Base-by-base conservation (phyloP, 2,329 filamentous ascomycete genomes). In the Coleophoma cylindrospora region DNA sequence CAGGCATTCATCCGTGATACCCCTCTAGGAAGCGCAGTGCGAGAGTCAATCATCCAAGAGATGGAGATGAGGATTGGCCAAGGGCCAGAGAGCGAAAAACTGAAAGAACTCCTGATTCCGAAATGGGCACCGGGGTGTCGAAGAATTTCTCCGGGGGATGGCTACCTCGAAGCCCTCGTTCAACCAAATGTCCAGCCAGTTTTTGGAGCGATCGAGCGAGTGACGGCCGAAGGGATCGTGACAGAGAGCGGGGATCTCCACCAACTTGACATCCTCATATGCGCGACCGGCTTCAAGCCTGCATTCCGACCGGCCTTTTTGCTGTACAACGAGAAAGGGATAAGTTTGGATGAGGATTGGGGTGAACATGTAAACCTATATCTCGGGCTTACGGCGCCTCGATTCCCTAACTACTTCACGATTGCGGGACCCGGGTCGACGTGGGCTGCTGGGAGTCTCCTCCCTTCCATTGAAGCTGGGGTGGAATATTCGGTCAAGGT, bases 401-500 rank as follows among this genome's bases (percentile, higher is more conserved):
- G 50, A 19, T 54, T 55, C 43, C 56, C 56, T 11, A 58, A 58
- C 36, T 56, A 50, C 43, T 57, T 62, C 52, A 63, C 57, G 3
- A 62, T 60, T 32, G 50, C 50, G 11, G 67, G 66, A 1, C 68
- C 69, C 2, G 62, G 70, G 12, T 69, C 70, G 1, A 74, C 72
- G 4, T 74, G 70, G 64, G 68, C 63, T 15, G 71, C 69, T 27
- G 72, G 73, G 43, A 71, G 69, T 0, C 61, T 74, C 1, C 56
- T 74, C 6, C 70, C 70, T 5, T 69, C 67, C n/a, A 71, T 74
- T 43, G 72, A 75, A 56, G 74, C 70, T 13, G 70, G 64, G 15
- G 54, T 66, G 33, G 65, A 68, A 51, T 68, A 71, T 54, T 55
- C 63, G 4, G 54, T 68, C 49, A 64, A 68, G 56, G 66, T 71